phyloP scores from a whole-genome alignment of 2,329 filamentous ascomycete genomes.

The Cytospora leucostoma region DNA sequence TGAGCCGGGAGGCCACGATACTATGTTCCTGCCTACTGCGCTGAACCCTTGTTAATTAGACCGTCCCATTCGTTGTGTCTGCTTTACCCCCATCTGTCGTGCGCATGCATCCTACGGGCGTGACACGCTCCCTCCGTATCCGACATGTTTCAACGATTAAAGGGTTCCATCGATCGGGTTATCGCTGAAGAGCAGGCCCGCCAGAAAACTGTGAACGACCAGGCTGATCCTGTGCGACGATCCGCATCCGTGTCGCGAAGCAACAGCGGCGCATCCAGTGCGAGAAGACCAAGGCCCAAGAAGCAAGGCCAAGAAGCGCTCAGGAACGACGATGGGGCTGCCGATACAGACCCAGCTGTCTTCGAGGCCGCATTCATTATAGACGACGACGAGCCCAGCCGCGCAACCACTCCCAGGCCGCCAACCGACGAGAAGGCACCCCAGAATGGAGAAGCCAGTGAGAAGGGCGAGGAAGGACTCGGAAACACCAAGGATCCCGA shows the following conservation, averaged over 20 bases:
- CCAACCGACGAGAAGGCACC: conserved; percentile 22
- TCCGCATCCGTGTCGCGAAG: conserved; percentile 45
- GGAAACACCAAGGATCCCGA: conserved; percentile 31
- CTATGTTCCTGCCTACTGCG: neutral
- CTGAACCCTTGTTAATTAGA: neutral
- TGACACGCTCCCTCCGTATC: neutral
- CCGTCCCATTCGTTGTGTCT: neutral
- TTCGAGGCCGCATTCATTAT: conserved; percentile 86
- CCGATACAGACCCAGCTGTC: conserved; percentile 78
- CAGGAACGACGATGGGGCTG: conserved; percentile 40
- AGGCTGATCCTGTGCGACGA: conserved; percentile 39
- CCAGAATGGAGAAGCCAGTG: conserved; percentile 17
- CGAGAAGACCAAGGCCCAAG: conserved; percentile 43
- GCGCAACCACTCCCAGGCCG: conserved; percentile 31
- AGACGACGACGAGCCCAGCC: conserved; percentile 70
- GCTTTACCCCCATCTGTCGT: neutral
- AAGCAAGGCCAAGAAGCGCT: conserved; percentile 42
- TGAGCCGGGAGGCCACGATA: neutral
- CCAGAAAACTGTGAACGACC: conserved; percentile 57
- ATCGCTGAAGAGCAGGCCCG: conserved; percentile 92
- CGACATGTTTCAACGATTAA: conserved; percentile 63
- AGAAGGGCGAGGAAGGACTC: conserved; percentile 27
- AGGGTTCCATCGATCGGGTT: conserved; percentile 80
- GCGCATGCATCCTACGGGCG: neutral
- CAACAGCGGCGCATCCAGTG: conserved; percentile 37